These are phyloP conservation scores for Torulaspora microellipsoides DNA, from an alignment of 805 yeast genomes.

Conservation along the genomic window DNA sequence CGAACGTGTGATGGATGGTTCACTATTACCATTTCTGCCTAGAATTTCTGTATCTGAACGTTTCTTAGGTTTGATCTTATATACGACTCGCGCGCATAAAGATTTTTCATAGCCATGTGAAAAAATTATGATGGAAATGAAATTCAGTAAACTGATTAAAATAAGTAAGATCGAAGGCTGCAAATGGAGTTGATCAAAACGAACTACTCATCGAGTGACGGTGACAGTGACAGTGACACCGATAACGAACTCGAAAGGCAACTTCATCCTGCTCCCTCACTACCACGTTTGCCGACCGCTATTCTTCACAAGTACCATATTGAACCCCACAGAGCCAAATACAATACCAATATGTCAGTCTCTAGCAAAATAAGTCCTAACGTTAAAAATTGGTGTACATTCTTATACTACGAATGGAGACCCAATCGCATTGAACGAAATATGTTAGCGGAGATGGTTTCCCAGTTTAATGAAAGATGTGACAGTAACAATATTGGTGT, in stretches of 20 bases:
- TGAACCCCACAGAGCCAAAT: slow-evolving; percentile 17
- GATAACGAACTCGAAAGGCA: not conserved
- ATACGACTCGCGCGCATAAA: not conserved
- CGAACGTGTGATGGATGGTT: not conserved
- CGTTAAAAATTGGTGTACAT: slow-evolving; percentile 15
- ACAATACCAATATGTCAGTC: not conserved
- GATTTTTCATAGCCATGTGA: slow-evolving; percentile 7
- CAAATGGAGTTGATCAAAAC: slow-evolving; percentile 18
- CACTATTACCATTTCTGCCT: too few relatives aligned
- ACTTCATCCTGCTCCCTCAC: not conserved
- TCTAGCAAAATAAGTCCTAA: not conserved
- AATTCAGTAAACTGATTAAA: slow-evolving; percentile 2
- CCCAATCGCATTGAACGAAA: slow-evolving; percentile 15
- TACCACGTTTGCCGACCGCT: slow-evolving; percentile 21
- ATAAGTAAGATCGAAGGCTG: not conserved
- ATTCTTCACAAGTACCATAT: slow-evolving; percentile 26
- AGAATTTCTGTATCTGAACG: too few relatives aligned
- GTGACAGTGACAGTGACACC: slow-evolving; percentile 14
- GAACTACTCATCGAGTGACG: slow-evolving; percentile 14
- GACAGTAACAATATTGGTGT: not conserved
- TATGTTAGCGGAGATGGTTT: slow-evolving; percentile 11
- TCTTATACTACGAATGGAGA: slow-evolving; percentile 28
- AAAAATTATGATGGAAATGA: not conserved
- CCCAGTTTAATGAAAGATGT: slow-evolving; percentile 9
- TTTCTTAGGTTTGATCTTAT: too few relatives aligned